Conservation (phyloP, 2,329 filamentous ascomycete species). For the Dryadomyces quercus-mongolicae region DNA sequence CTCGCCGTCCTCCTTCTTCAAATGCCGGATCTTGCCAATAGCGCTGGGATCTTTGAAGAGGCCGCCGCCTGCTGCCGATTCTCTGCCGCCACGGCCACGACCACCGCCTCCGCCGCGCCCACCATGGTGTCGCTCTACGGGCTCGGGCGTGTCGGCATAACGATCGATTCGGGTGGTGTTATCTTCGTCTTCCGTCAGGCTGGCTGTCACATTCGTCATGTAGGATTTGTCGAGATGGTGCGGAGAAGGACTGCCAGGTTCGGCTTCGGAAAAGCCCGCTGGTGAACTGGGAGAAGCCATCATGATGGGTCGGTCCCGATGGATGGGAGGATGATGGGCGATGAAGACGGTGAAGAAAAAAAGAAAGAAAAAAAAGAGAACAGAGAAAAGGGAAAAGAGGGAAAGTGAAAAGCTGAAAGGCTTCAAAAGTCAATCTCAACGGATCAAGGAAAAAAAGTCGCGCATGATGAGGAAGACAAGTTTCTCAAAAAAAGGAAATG, state of each 20-base stretch:
- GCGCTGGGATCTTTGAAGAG: conserved; percentile 24
- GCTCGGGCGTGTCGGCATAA: conserved; percentile 26
- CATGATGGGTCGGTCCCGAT: neutral
- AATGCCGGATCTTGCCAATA: conserved; percentile 63
- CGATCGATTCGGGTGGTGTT: conserved; percentile 10
- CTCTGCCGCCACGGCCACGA: conserved; percentile 17
- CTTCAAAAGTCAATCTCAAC: too few relatives aligned
- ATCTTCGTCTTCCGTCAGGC: neutral
- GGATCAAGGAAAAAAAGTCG: too few relatives aligned
- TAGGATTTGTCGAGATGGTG: neutral
- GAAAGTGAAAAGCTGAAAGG: too few relatives aligned
- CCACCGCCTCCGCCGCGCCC: conserved; percentile 7
- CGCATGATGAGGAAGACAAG: too few relatives aligned
- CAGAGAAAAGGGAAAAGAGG: too few relatives aligned
- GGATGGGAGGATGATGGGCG: too few relatives aligned
- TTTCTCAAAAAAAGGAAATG: too few relatives aligned
- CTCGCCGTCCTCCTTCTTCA: conserved; percentile 83
- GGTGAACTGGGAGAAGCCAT: neutral
- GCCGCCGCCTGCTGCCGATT: conserved; percentile 18
- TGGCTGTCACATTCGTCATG: neutral
- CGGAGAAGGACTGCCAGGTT: neutral
- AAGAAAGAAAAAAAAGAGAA: too few relatives aligned
- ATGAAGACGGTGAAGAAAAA: too few relatives aligned
- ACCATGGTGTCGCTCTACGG: conserved; percentile 14
- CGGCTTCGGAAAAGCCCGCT: neutral